Evolutionary conservation across 1,284 basidiomycete genomes (phyloP).

Genomic region (Trichosporon faecale): DNA sequence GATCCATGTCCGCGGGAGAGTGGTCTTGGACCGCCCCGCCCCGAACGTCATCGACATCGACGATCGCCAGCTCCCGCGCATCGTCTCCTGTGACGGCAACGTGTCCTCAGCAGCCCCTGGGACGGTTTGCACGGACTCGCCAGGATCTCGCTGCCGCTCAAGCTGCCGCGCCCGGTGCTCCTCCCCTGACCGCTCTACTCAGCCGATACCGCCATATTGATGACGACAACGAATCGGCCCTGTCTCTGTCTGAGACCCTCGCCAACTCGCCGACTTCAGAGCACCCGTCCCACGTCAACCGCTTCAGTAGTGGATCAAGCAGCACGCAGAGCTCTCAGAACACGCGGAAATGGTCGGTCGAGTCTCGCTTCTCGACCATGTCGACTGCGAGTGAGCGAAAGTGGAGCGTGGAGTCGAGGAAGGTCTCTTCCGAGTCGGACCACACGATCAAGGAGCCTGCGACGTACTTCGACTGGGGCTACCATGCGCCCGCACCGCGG

Average conservation of each 20-base stretch:
- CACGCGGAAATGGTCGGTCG: conserved; percentile 21
- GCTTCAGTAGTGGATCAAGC: conserved; percentile 3
- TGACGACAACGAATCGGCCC: conserved; percentile 19
- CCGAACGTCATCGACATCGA: conserved; percentile 15
- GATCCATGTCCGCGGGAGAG: not conserved
- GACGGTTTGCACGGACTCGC: conserved; percentile 39
- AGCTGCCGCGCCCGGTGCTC: conserved; percentile 19
- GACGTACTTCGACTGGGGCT: conserved; percentile 23
- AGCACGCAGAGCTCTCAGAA: conserved; percentile 7
- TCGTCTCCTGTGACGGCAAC: conserved; percentile 17
- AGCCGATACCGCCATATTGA: conserved; percentile 27
- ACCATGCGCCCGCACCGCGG: conserved; percentile 21
- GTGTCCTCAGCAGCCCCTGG: conserved; percentile 22
- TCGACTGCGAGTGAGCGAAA: conserved; percentile 12
- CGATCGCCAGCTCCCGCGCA: conserved; percentile 16
- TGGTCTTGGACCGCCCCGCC: conserved; percentile 14
- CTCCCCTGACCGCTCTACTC: conserved; percentile 24
- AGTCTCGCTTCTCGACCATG: conserved; percentile 8
- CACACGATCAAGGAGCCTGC: conserved; percentile 23
- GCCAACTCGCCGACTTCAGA: conserved; percentile 23
- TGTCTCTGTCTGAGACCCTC: conserved; percentile 17
- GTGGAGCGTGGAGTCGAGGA: conserved; percentile 1
- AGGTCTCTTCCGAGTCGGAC: conserved; percentile 22
- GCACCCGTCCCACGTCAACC: conserved; percentile 1
- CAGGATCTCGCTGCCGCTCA: conserved; percentile 28